Conservation (phyloP, 2,329 filamentous ascomycete genomes). For the Ophiostoma fasciatum region DNA sequence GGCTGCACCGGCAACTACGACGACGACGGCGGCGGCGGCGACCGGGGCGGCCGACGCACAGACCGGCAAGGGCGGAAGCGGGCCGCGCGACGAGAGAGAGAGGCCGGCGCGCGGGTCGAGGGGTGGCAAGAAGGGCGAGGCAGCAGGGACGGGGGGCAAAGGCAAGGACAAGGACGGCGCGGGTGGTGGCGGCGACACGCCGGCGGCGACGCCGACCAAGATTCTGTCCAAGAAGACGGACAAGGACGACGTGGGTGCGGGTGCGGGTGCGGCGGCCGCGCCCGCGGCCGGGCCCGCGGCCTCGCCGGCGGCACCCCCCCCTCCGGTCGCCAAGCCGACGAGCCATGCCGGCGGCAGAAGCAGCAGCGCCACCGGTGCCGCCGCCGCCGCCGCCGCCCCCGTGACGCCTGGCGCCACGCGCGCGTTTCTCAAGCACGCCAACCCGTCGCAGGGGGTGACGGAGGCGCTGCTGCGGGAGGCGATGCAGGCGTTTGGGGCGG, state of each 20-base stretch:
- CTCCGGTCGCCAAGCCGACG: not conserved
- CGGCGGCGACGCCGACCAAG: constrained; percentile 14
- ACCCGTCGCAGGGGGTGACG: constrained; percentile 81
- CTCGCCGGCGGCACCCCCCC: not conserved
- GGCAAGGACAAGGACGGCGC: constrained; percentile 7
- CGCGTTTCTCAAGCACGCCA: constrained; percentile 69
- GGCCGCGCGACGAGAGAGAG: constrained; percentile 4
- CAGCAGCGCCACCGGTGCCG: not conserved
- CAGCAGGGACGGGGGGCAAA: constrained; percentile 13
- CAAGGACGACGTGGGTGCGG: constrained; percentile 16
- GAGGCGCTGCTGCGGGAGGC: constrained; percentile 63
- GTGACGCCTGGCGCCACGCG: constrained; percentile 39
- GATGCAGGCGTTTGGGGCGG: constrained; percentile 56
- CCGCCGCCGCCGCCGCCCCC: not conserved
- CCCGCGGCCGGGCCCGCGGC: not conserved
- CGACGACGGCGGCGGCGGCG: constrained; percentile 11
- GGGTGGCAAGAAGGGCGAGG: constrained; percentile 12
- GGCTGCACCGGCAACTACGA: constrained; percentile 18
- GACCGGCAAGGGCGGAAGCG: not conserved
- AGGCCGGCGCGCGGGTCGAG: constrained; percentile 8
- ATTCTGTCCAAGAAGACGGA: constrained; percentile 26
- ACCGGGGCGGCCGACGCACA: not conserved
- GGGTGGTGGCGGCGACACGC: constrained; percentile 2
- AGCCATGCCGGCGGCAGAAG: not conserved
- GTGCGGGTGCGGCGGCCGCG: constrained; percentile 2